These are phyloP conservation scores for Stachybotrys echinatus DNA, from an alignment of 2,329 filamentous ascomycete species.

Conservation along the genomic window DNA sequence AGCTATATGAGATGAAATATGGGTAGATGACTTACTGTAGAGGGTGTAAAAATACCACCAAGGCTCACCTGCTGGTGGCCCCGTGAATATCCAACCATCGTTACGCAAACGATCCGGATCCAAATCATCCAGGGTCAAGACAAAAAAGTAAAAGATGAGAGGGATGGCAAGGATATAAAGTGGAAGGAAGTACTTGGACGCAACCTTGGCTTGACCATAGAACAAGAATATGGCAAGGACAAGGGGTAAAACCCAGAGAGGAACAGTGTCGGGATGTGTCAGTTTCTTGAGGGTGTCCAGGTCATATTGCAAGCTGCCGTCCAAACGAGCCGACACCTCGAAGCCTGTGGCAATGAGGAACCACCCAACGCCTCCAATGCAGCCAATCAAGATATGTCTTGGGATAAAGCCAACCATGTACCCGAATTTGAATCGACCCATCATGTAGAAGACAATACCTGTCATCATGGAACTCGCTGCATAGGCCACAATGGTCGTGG, in stretches of 20 bases:
- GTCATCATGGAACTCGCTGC: constrained; percentile 87
- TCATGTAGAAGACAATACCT: constrained; percentile 83
- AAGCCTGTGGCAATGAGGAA: constrained; percentile 89
- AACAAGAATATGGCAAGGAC: constrained; percentile 71
- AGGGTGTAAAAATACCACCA: constrained; percentile 98
- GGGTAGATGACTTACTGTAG: constrained; percentile 60
- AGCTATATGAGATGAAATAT: too few species aligned
- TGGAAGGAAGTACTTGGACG: constrained; percentile 81
- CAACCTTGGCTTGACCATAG: constrained; percentile 67
- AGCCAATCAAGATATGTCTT: constrained; percentile 91
- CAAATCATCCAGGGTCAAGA: constrained; percentile 63
- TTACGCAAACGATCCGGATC: constrained; percentile 62
- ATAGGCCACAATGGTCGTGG: constrained; percentile 90
- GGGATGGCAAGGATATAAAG: constrained; percentile 79
- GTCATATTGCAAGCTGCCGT: constrained; percentile 80
- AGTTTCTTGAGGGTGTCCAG: constrained; percentile 71
- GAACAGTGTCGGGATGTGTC: constrained; percentile 65
- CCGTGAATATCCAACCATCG: constrained; percentile 86
- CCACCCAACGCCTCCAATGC: constrained; percentile 94
- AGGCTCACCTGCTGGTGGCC: constrained; percentile 76
- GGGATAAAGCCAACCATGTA: constrained; percentile 97
- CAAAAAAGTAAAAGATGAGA: constrained; percentile 71
- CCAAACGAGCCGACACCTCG: constrained; percentile 84
- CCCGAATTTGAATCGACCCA: constrained; percentile 82
- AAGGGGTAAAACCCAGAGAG: constrained; percentile 80